Base-by-base conservation (phyloP, 805 yeast genomes). In the Komagataella pastoris region DNA sequence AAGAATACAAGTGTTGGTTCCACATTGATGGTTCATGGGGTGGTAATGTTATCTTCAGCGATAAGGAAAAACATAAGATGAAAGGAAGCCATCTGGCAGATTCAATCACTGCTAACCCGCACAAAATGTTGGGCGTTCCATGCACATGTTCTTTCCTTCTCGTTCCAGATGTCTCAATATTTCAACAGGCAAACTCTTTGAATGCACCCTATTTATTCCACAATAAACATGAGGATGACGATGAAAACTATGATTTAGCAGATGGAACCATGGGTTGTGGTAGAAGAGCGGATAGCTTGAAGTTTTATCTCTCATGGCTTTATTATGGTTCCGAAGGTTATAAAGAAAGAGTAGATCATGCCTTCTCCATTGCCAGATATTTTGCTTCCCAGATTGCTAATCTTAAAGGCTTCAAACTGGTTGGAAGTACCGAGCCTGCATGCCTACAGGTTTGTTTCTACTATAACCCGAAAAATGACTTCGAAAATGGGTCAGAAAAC, bases 261-360 rank as follows among this genome's bases (percentile, higher is more conserved):
- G 91, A 85, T 63, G 95, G 93, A 12, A 88, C 96, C 2, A 82
- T 88, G 90, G 95, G 95, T 7, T 87, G 96, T 63, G 96, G 96
- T 12, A 77, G 96, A 57, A 74, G 96, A 51, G 80, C 93, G 0
- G 96, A 88, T 63, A 77, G 91, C 3, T 68, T 87, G 63, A 87
- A 87, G 65, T 72, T 88, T 59, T 87, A 83, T 63, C 63, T 88
- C 61, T 80, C 85, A 1, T 87, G 96, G 96, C 69, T 82, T 53
- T 88, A 83, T 70, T 88, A 82, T 59, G 96, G 96, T 3, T 65
- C 69, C 3, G 58, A 64, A 44, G 96, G 96, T 1, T 84, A 81
- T 58, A 79, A 68, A 36, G 61, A 70, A 48, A 70, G 95, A 46
- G 75, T 88, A 4, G 85, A 87, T 58, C 90, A 85, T 60, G 91